Evolutionary conservation across 208 protist species (phyloP).

Genomic region (Crithidia sp.): DNA sequence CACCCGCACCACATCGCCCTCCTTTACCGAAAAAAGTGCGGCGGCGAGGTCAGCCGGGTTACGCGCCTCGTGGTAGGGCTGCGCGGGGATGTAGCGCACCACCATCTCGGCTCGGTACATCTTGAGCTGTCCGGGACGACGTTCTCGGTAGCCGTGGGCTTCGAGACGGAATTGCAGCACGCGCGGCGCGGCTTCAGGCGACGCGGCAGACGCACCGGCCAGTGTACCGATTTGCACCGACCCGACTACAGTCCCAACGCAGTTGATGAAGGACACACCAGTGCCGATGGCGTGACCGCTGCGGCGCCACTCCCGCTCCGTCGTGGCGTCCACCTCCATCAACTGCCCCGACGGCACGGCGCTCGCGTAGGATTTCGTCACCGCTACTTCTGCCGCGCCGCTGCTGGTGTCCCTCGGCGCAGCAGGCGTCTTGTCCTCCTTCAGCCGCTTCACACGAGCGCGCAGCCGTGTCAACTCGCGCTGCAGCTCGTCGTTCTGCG

Average conservation of each 20-base stretch:
- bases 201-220: slow-evolving; percentile 6
- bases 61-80: slow-evolving; percentile 20
- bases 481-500: slow-evolving; percentile 35
- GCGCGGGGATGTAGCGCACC: slow-evolving; percentile 47
- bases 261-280: slow-evolving; percentile 29
- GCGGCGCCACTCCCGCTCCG: slow-evolving; percentile 14
- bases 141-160: slow-evolving; percentile 57
- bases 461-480: slow-evolving; percentile 15
- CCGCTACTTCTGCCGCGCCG: not conserved
- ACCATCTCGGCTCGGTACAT: slow-evolving; percentile 54
- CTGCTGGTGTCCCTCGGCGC: not conserved
- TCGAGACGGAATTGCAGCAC: slow-evolving; percentile 70
- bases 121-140: slow-evolving; percentile 59
- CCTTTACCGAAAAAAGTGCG: slow-evolving; percentile 29
- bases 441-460: slow-evolving; percentile 20
- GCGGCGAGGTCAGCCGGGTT: not conserved
- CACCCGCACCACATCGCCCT: slow-evolving; percentile 67
- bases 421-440: not conserved
- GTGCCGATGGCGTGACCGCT: slow-evolving; percentile 35
- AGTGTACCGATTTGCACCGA: slow-evolving; percentile 33
- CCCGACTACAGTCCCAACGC: slow-evolving; percentile 44
- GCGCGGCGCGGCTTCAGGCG: slow-evolving; percentile 2
- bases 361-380: slow-evolving; percentile 24
- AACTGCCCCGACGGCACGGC: slow-evolving; percentile 27
- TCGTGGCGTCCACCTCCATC: slow-evolving; percentile 27